Conservation (phyloP, 305 asterid species). For the Fraxinus angustifolia region DNA sequence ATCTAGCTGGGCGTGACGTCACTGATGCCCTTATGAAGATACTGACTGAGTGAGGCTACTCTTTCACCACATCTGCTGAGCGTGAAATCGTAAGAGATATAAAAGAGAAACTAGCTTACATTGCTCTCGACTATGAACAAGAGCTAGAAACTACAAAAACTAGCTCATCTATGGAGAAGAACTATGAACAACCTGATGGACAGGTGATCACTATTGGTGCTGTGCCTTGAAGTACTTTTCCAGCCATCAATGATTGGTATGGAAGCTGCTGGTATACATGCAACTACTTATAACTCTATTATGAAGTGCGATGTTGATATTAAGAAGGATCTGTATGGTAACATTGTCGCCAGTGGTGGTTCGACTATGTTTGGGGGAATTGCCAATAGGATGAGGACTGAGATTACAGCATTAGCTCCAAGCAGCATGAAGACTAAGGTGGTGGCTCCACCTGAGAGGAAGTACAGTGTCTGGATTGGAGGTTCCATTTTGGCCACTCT, state of each 20-base stretch:
- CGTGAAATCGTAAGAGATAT: slow-evolving; percentile 75
- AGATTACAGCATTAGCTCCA: slow-evolving; percentile 53
- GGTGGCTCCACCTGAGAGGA: slow-evolving; percentile 51
- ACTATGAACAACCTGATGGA: slow-evolving; percentile 81
- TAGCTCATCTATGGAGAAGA: slow-evolving; percentile 68
- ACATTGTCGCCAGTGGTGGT: slow-evolving; percentile 69
- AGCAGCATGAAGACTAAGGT: slow-evolving; percentile 64
- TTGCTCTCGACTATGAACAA: slow-evolving; percentile 77
- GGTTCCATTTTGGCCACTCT: slow-evolving; percentile 53
- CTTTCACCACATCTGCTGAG: slow-evolving; percentile 66
- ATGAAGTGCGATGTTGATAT: slow-evolving; percentile 71
- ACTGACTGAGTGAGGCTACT: slow-evolving; percentile 64
- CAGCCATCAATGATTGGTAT: slow-evolving; percentile 81
- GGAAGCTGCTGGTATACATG: slow-evolving; percentile 84
- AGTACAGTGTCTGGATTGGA: slow-evolving; percentile 55
- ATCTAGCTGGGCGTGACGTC: slow-evolving; percentile 67
- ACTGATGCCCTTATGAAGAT: slow-evolving; percentile 69
- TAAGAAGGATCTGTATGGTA: slow-evolving; percentile 71
- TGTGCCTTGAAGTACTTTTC: slow-evolving; percentile 84
- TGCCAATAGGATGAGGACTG: slow-evolving; percentile 59
- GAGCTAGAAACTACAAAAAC: slow-evolving; percentile 75
- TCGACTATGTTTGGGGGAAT: slow-evolving; percentile 54
- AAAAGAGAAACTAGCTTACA: slow-evolving; percentile 79
- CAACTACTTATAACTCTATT: slow-evolving; percentile 64
- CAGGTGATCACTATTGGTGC: slow-evolving; percentile 81